Evolutionary conservation across 352 stramenopile species (phyloP).

Genomic region (Phytophthora colocasiae): DNA sequence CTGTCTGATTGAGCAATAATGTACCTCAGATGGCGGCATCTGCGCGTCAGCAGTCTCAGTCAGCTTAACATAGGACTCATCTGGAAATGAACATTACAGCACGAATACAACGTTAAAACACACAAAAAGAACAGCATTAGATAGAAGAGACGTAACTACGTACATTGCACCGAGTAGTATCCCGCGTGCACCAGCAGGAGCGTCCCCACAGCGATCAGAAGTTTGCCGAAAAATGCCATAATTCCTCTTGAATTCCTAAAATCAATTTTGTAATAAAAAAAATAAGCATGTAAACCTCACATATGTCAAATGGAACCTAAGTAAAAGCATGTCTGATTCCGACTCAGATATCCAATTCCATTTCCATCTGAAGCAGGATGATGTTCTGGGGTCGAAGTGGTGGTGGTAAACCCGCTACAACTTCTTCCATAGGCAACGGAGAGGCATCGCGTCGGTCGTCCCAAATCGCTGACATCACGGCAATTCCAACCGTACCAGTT

Average conservation of each 20-base stretch:
- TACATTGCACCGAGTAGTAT: conserved; percentile 88
- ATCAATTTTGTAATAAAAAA: not conserved
- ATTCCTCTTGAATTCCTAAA: not conserved
- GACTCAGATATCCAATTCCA: not conserved
- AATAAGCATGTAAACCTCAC: not conserved
- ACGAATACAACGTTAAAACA: conserved; percentile 8
- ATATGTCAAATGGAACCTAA: not conserved
- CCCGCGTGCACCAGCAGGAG: conserved; percentile 76
- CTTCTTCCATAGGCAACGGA: conserved; percentile 8
- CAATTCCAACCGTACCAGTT: conserved; percentile 13
- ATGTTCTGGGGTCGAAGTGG: conserved; percentile 55
- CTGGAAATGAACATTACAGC: conserved; percentile 33
- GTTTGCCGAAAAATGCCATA: conserved; percentile 72
- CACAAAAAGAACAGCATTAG: not conserved
- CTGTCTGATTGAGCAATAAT: conserved; percentile 12
- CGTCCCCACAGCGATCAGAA: conserved; percentile 71
- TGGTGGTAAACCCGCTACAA: conserved; percentile 14
- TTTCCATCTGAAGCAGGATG: conserved; percentile 2
- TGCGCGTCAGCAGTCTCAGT: conserved; percentile 75
- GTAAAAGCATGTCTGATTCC: not conserved
- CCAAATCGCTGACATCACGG: conserved; percentile 13
- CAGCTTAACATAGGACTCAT: conserved; percentile 80
- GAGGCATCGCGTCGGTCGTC: not conserved
- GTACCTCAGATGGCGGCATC: conserved; percentile 70
- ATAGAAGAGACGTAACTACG: conserved; percentile 14